A percentile compares a stretch with the other conserved stretches of the same genome.
Conservation (phyloP, 805 yeast species). For the Candida tibetensis region DNA sequence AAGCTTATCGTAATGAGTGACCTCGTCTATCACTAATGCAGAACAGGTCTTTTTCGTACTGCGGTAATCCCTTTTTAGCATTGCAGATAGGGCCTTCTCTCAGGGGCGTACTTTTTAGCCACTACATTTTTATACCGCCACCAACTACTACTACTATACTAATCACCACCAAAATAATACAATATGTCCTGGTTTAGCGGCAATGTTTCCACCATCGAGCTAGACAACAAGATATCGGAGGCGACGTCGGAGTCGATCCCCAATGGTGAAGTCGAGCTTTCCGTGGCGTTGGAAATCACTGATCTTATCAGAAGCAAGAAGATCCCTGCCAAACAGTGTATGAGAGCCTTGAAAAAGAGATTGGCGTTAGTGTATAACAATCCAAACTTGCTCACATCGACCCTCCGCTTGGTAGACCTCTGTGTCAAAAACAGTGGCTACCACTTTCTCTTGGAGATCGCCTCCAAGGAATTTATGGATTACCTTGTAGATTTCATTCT, state of each 20-base stretch:
- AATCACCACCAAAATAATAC: not conserved
- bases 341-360: conserved; percentile 79
- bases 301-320: conserved; percentile 82
- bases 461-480: conserved; percentile 84
- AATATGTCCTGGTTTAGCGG: conserved; percentile 55
- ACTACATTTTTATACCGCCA: not conserved
- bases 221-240: conserved; percentile 63
- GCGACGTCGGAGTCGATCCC: conserved; percentile 93
- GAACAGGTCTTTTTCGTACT: too few species aligned
- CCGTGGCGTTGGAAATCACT: conserved; percentile 74
- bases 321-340: conserved; percentile 74
- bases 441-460: conserved; percentile 75
- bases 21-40: too few species aligned
- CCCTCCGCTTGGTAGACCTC: conserved; percentile 75
- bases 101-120: too few species aligned
- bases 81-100: too few species aligned
- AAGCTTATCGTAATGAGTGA: too few species aligned
- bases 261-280: conserved; percentile 79
- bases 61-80: too few species aligned
- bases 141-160: not conserved
- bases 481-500: conserved; percentile 54
- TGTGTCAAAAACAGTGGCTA: conserved; percentile 92
- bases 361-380: conserved; percentile 56
- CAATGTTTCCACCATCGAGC: conserved; percentile 30
- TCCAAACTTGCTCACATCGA: conserved; percentile 75